Evolutionary conservation across 164 flowering plant species (phyloP).

Genomic region (Echeveria elegans): DNA sequence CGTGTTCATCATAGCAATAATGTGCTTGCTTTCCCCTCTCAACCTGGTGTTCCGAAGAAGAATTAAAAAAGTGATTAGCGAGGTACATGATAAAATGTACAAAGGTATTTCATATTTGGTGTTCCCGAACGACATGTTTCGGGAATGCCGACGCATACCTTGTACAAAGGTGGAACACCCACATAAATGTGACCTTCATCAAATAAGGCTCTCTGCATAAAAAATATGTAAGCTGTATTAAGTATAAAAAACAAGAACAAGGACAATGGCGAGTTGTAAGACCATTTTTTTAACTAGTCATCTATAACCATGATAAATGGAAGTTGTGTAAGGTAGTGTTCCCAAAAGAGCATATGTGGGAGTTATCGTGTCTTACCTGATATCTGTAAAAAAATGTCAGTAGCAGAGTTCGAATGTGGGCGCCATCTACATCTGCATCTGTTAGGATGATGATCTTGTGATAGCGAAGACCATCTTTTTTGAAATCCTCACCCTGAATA

Average conservation of each 20-base stretch:
- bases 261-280: no score
- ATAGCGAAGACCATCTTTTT: conserved; percentile 82
- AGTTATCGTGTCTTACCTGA: no score
- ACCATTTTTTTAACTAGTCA: no score
- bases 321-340: no score
- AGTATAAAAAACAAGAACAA: no score
- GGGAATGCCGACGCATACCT: conserved; percentile 33
- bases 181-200: conserved; percentile 95
- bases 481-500: conserved; percentile 87
- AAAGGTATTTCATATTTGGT: neutral
- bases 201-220: conserved; percentile 72
- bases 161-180: conserved; percentile 94
- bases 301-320: no score
- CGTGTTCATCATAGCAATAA: conserved; percentile 76
- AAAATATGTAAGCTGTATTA: neutral
- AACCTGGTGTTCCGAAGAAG: conserved; percentile 43
- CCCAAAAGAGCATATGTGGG: no score
- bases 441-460: conserved; percentile 93
- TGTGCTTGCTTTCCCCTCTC: conserved; percentile 82
- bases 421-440: conserved; percentile 99
- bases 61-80: no score
- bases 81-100: no score
- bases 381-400: conserved; percentile 94
- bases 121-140: neutral
- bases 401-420: conserved; percentile 89